Conservation (phyloP, 768 basidiomycete genomes). For the Mycena epipterygia region DNA sequence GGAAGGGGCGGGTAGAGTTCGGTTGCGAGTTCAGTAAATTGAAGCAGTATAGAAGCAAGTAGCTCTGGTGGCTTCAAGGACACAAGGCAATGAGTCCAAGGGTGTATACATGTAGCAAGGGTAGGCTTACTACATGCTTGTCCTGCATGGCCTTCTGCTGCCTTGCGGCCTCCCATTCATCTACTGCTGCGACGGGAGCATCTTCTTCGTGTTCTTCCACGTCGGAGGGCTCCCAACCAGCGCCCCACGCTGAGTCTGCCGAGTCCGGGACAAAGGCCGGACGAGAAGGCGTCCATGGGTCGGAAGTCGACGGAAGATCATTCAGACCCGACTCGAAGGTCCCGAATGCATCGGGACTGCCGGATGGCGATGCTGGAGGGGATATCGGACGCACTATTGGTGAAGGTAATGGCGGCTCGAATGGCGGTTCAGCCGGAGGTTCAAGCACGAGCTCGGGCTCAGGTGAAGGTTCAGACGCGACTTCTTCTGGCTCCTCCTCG, state of each 20-base stretch:
- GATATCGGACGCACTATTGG: slow-evolving; percentile 1
- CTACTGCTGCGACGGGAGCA: slow-evolving; percentile 49
- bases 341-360: slow-evolving; percentile 70
- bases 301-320: slow-evolving; percentile 43
- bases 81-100: slow-evolving; percentile 30
- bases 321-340: slow-evolving; percentile 67
- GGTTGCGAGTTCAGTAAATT: slow-evolving; percentile 64
- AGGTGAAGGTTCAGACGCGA: slow-evolving; percentile 9
- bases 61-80: slow-evolving; percentile 76
- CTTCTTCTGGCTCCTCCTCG: slow-evolving; percentile 19
- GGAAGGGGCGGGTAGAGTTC: slow-evolving; percentile 64
- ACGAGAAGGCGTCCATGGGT: slow-evolving; percentile 53
- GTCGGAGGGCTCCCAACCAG: slow-evolving; percentile 54
- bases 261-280: slow-evolving; percentile 26
- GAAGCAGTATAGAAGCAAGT: slow-evolving; percentile 67
- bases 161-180: slow-evolving; percentile 80
- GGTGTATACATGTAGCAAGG: slow-evolving; percentile 35
- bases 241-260: slow-evolving; percentile 53
- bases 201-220: slow-evolving; percentile 32
- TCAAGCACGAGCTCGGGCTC: slow-evolving; percentile 7
- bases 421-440: slow-evolving; percentile 24
- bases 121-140: slow-evolving; percentile 71
- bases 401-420: slow-evolving; percentile 30
- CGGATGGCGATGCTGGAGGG: slow-evolving; percentile 38
- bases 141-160: slow-evolving; percentile 71